Conservation (phyloP, 2,329 filamentous ascomycete species). For the Chaetomiaceae sp. region DNA sequence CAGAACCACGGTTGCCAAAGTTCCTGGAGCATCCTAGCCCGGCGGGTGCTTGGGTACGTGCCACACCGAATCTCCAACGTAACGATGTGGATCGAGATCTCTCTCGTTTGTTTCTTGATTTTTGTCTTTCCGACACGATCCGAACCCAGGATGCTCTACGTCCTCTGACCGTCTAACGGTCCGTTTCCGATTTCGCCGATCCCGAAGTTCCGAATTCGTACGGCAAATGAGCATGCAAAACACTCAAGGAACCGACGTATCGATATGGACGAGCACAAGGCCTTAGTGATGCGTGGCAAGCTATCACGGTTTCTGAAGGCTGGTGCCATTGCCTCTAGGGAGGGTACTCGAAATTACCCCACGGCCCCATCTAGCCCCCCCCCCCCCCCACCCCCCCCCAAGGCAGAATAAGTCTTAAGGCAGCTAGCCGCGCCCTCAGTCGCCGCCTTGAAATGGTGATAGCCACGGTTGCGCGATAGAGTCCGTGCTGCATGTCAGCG, state of each 20-base stretch:
- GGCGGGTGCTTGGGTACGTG: not conserved
- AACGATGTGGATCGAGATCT: not conserved
- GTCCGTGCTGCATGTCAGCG: conserved; percentile 4
- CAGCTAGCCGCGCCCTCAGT: not conserved
- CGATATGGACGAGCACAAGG: no score
- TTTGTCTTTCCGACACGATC: no score
- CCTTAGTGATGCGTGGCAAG: no score
- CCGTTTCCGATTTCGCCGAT: not conserved
- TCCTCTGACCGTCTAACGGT: not conserved
- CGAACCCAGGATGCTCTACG: not conserved
- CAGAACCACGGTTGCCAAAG: not conserved
- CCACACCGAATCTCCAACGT: not conserved
- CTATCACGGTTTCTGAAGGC: no score
- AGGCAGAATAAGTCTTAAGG: no score
- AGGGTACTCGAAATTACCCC: no score
- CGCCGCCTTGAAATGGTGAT: not conserved
- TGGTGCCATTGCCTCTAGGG: no score
- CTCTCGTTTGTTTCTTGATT: not conserved
- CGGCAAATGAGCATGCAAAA: not conserved
- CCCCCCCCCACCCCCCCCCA: not conserved
- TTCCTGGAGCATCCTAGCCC: not conserved
- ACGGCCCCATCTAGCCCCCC: no score
- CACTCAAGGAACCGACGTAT: no score
- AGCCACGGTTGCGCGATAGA: conserved; percentile 3
- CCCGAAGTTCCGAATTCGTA: not conserved